These are phyloP conservation scores for Thielaviopsis populi DNA, from an alignment of 2,329 filamentous ascomycete species.

Conservation along the genomic window DNA sequence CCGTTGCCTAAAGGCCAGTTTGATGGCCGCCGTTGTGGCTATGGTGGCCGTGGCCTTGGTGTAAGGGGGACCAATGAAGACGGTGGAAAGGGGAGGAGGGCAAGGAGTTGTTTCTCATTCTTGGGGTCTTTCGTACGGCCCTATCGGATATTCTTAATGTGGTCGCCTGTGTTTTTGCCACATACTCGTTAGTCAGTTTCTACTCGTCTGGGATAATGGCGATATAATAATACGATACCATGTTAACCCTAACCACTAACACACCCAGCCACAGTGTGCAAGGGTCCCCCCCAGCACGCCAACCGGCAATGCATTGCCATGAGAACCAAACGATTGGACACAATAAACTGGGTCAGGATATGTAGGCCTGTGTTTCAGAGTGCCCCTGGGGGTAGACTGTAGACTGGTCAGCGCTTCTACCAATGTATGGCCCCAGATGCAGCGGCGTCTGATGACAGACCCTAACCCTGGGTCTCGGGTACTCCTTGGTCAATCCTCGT, in stretches of 20 bases:
- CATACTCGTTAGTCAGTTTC: neutral
- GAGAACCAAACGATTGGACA: too few species aligned
- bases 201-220: neutral
- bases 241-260: neutral
- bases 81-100: neutral
- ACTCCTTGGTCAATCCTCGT: neutral
- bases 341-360: neutral
- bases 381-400: neutral
- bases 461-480: neutral
- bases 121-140: too few species aligned
- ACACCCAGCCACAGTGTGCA: neutral
- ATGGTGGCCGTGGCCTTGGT: neutral
- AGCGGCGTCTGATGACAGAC: neutral
- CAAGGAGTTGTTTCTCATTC: too few species aligned
- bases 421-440: too few species aligned
- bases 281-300: neutral
- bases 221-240: neutral
- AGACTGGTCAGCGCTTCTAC: too few species aligned
- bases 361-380: neutral
- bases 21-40: neutral
- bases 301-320: neutral
- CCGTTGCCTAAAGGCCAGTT: neutral
- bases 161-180: neutral
- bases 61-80: neutral
- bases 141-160: neutral